A percentile compares a stretch with the other conserved stretches of the same genome.
Evolutionary conservation across 208 protist species (phyloP).

Genomic region (Acanthamoeba healyi): DNA sequence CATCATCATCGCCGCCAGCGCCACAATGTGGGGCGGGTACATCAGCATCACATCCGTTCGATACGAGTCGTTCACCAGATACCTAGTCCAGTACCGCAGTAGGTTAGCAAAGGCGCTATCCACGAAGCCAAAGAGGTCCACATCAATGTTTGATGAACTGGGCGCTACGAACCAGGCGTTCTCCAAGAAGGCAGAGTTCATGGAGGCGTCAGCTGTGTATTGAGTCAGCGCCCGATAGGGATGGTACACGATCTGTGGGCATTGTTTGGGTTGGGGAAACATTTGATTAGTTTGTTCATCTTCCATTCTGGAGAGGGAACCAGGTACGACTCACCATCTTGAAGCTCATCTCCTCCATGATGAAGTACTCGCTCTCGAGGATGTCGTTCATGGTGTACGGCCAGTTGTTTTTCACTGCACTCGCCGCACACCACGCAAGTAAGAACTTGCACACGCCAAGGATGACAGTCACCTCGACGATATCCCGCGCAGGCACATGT

Average conservation of each 20-base stretch:
- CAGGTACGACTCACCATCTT: slow-evolving; percentile 20
- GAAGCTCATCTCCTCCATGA: slow-evolving; percentile 71
- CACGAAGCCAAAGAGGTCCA: too few species aligned
- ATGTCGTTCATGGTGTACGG: slow-evolving; percentile 66
- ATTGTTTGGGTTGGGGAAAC: background rate
- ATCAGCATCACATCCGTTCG: slow-evolving; percentile 64
- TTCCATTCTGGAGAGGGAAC: too few species aligned
- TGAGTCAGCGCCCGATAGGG: slow-evolving; percentile 19
- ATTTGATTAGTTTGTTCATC: background rate
- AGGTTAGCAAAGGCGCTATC: too few species aligned
- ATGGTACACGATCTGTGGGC: slow-evolving; percentile 47
- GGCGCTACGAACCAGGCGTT: slow-evolving; percentile 4
- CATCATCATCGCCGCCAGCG: slow-evolving; percentile 37
- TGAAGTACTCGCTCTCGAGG: slow-evolving; percentile 60
- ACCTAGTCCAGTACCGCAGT: background rate
- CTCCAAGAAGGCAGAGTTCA: background rate
- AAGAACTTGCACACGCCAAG: background rate
- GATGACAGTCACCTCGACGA: too few species aligned
- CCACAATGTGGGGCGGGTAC: slow-evolving; percentile 55
- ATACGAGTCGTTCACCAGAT: slow-evolving; percentile 64
- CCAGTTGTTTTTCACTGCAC: slow-evolving; percentile 56
- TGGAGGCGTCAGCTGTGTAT: background rate
- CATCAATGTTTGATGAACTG: too few species aligned
- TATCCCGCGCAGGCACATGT: background rate
- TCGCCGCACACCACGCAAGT: background rate